Conservation (phyloP, 306 rosid genomes). For the Castanea crenata region DNA sequence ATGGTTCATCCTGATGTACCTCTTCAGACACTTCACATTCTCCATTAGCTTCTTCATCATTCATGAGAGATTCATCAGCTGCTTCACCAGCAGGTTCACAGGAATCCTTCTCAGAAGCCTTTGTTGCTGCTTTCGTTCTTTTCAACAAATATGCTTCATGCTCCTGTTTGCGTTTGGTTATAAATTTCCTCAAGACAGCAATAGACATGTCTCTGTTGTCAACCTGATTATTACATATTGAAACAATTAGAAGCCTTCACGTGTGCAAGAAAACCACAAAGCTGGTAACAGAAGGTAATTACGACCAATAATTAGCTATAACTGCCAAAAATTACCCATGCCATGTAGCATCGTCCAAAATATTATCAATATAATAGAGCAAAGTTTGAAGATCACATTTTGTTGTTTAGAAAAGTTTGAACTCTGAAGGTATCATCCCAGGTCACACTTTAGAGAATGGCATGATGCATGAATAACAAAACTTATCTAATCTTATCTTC, state of each 20-base stretch:
- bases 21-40: conserved; percentile 44
- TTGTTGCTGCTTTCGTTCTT: conserved; percentile 43
- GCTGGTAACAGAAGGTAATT: background rate
- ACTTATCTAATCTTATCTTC: background rate
- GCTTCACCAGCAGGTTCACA: conserved; percentile 42
- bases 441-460: background rate
- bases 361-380: background rate
- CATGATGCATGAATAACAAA: background rate
- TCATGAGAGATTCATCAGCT: conserved; percentile 28
- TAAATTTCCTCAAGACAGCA: conserved; percentile 86
- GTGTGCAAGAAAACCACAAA: background rate
- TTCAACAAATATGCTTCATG: conserved; percentile 59
- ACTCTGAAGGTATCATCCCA: background rate
- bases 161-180: conserved; percentile 65
- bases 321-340: background rate
- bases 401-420: background rate
- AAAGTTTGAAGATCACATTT: background rate
- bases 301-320: background rate
- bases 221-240: conserved; percentile 52
- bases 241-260: conserved; percentile 15
- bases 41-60: conserved; percentile 48
- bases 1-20: conserved; percentile 46
- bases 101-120: conserved; percentile 44
- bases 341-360: background rate
- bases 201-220: conserved; percentile 92